Evolutionary conservation across 768 basidiomycete genomes (phyloP).

Genomic region (Russula compacta): DNA sequence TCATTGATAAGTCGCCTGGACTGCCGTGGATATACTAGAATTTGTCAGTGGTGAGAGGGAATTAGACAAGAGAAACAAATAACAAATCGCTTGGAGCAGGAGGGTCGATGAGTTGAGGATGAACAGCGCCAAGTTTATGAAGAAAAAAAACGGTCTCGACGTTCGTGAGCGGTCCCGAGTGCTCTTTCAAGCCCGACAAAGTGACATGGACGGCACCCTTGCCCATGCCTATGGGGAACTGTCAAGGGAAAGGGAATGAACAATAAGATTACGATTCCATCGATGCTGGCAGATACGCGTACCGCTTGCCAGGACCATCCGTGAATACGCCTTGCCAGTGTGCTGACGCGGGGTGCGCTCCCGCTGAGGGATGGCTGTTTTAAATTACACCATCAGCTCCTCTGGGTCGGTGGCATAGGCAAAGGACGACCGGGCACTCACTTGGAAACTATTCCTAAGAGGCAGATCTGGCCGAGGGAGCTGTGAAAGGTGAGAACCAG

Average conservation of each 20-base stretch:
- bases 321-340: constrained; percentile 37
- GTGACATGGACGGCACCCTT: constrained; percentile 42
- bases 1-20: constrained; percentile 36
- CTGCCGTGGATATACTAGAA: constrained; percentile 36
- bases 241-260: constrained; percentile 2
- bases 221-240: constrained; percentile 45
- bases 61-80: no score
- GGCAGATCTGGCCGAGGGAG: not conserved
- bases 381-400: not conserved
- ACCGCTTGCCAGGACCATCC: constrained; percentile 46
- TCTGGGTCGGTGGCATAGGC: not conserved
- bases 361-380: not conserved
- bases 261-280: not conserved
- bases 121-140: constrained; percentile 38
- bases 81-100: constrained; percentile 34
- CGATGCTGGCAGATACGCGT: constrained; percentile 16
- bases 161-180: constrained; percentile 26
- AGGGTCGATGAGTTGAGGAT: constrained; percentile 36
- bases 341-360: constrained; percentile 19
- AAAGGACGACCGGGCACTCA: not conserved
- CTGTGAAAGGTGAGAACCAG: not conserved
- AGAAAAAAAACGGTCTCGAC: constrained; percentile 39
- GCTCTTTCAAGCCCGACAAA: constrained; percentile 33
- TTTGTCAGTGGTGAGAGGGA: not conserved
- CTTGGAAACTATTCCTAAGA: not conserved